Evolutionary conservation across 116 monocot species (phyloP).

Genomic region (Posidonia oceanica): DNA sequence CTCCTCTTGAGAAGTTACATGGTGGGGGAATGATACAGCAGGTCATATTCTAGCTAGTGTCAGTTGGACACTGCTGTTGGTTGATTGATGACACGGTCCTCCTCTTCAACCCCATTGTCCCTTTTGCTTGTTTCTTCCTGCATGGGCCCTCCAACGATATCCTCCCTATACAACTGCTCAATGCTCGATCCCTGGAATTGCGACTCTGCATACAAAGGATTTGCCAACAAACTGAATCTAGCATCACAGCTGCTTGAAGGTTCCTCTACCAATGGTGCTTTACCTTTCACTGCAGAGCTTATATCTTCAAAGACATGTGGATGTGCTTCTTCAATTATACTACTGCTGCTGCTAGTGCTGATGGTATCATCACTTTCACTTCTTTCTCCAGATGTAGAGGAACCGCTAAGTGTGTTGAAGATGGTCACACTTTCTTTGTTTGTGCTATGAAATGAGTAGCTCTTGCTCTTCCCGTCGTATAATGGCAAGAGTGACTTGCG

Average conservation of each 20-base stretch:
- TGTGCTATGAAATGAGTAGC: slow-evolving; percentile 50
- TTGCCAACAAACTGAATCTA: neutral
- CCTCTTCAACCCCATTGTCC: slow-evolving; percentile 1
- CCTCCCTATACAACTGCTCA: neutral
- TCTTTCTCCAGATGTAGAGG: slow-evolving; percentile 18
- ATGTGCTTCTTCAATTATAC: neutral
- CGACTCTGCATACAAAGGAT: slow-evolving; percentile 6
- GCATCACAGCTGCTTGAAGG: neutral
- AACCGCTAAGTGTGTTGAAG: slow-evolving; percentile 42
- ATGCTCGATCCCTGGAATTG: neutral
- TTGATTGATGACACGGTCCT: slow-evolving; percentile 4
- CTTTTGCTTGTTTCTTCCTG: neutral
- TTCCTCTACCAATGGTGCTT: slow-evolving; percentile 4
- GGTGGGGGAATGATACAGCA: neutral
- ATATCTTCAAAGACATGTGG: neutral
- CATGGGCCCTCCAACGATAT: neutral
- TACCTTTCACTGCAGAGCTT: slow-evolving; percentile 6
- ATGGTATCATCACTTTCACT: slow-evolving; percentile 2
- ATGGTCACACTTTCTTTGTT: slow-evolving; percentile 46
- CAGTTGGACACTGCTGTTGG: neutral
- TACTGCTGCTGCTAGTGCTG: neutral
- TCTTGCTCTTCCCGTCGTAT: slow-evolving; percentile 40
- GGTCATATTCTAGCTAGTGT: neutral
- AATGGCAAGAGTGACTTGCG: slow-evolving; percentile 31
- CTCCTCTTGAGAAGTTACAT: no score